Evolutionary conservation across 495 filamentous ascomycete genomes (phyloP).

Genomic region (Tuber microsphaerosporum): DNA sequence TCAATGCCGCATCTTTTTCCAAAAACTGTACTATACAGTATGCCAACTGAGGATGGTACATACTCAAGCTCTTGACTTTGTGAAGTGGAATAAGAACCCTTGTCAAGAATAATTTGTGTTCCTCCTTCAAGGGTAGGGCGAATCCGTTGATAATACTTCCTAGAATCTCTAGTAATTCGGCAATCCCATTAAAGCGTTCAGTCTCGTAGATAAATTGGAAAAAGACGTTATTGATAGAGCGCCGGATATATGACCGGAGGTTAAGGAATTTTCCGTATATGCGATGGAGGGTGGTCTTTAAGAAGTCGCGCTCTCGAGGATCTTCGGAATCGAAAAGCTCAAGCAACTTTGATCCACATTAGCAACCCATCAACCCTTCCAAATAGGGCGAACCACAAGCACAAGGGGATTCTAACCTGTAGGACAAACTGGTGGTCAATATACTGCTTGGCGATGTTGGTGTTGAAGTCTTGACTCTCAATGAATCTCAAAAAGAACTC

Average conservation of each 20-base stretch:
- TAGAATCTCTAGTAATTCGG: conserved; percentile 90
- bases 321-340: conserved; percentile 99
- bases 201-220: conserved; percentile 99
- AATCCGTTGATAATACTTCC: conserved; percentile 99
- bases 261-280: conserved; percentile 99
- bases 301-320: conserved; percentile 89
- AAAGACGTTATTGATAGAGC: conserved; percentile 99
- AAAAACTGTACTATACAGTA: conserved; percentile 99
- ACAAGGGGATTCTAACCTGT: conserved; percentile 51
- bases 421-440: conserved; percentile 98
- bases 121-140: conserved; percentile 92
- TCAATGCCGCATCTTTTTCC: conserved; percentile 94
- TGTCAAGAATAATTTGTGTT: conserved; percentile 97
- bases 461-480: conserved; percentile 99
- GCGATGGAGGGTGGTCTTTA: conserved; percentile 95
- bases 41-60: conserved; percentile 97
- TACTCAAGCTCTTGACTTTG: conserved; percentile 98
- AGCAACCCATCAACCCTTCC: conserved; percentile 18
- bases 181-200: conserved; percentile 96
- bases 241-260: conserved; percentile 88
- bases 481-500: conserved; percentile 99
- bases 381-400: not conserved
- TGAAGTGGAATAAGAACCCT: conserved; percentile 86
- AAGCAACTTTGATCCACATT: conserved; percentile 56
- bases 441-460: conserved; percentile 97